Percentiles rank a stretch among this genome's conserved stretches.
Evolutionary conservation across 1,139 yeast species (phyloP).

Genomic region (Pichia terricola): DNA sequence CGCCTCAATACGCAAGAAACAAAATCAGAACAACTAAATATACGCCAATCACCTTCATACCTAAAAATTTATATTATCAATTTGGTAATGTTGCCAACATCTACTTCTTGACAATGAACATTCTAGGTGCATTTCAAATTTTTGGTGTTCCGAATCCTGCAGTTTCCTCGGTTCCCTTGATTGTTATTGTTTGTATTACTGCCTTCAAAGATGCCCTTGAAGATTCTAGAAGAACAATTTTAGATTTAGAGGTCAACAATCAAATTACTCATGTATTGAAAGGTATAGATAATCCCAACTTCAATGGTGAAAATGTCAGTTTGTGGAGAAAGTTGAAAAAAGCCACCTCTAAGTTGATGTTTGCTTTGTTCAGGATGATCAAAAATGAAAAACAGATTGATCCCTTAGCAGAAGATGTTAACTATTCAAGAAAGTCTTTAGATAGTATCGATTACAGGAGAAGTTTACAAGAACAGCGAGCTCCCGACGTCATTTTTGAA

Average conservation of each 20-base stretch:
- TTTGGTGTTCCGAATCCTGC: constrained; percentile 92
- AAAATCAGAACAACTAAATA: constrained; percentile 94
- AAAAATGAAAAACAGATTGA: constrained; percentile 23
- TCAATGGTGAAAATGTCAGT: constrained; percentile 55
- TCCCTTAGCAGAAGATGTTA: constrained; percentile 27
- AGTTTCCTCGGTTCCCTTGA: constrained; percentile 84
- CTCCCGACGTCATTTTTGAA: constrained; percentile 8
- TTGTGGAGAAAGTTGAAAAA: constrained; percentile 64
- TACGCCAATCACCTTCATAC: constrained; percentile 81
- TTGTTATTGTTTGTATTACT: constrained; percentile 81
- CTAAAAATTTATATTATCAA: constrained; percentile 72
- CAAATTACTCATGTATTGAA: constrained; percentile 68
- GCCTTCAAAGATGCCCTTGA: constrained; percentile 91
- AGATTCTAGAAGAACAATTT: constrained; percentile 74
- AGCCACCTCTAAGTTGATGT: constrained; percentile 30
- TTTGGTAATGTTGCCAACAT: constrained; percentile 85
- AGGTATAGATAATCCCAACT: constrained; percentile 69
- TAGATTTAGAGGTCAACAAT: constrained; percentile 82
- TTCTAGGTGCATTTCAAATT: constrained; percentile 78
- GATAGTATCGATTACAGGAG: constrained; percentile 25
- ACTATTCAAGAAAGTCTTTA: constrained; percentile 21
- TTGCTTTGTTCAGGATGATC: constrained; percentile 21
- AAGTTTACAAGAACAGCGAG: constrained; percentile 17
- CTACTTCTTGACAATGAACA: constrained; percentile 72
- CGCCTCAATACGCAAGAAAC: constrained; percentile 57